Base-by-base conservation (phyloP, 2,329 filamentous ascomycete genomes). In the Aspergillus quadrilineatus region DNA sequence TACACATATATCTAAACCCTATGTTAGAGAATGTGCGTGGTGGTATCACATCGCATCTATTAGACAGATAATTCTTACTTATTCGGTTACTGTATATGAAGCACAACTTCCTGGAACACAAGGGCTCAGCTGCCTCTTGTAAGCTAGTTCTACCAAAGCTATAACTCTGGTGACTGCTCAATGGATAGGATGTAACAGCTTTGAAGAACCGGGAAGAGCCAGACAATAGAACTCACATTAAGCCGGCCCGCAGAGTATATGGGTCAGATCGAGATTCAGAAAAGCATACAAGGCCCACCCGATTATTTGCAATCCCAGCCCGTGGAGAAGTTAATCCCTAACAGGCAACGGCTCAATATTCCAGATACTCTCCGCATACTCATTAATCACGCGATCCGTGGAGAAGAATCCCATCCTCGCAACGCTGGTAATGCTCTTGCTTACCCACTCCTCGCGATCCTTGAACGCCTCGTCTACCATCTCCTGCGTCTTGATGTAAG, bases 281-380 rank as follows among this genome's bases (percentile, higher is more conserved):
- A 22, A 22, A 22, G 2, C 22, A 22, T 22, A 22, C 22, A 22
- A 22, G 22, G 22, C 22, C 22, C 22, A 22, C 22, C 22, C 22
- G 22, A 22, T 22, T 22, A 22, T 22, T 4, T 3, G 22, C 22
- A 22, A 22, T 22, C 22, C 22, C 22, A 22, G 12, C 10, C 14
- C 37, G 10, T 17, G 4, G 22, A 10, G 9, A 15, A 14, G 6
- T 48, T 53, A 68, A 30, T 75, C 69, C 63, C 75, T 73, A 22
- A 80, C 78, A 34, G 76, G 75, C 53, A 94, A 73, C 29, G 93
- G 92, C 80, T 97, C 93, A 39, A 96, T 81, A 70, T 97, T 97
- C 94, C 94, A 99, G 73, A 99, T 97, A 62, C 83, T 87, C 74
- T 99, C 93, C 0, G 94, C 94, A 77, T 99, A 99, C 81, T 97